phyloP scores from a whole-genome alignment of 129 eudicot genomes.

The Flaveria ramosissima region DNA sequence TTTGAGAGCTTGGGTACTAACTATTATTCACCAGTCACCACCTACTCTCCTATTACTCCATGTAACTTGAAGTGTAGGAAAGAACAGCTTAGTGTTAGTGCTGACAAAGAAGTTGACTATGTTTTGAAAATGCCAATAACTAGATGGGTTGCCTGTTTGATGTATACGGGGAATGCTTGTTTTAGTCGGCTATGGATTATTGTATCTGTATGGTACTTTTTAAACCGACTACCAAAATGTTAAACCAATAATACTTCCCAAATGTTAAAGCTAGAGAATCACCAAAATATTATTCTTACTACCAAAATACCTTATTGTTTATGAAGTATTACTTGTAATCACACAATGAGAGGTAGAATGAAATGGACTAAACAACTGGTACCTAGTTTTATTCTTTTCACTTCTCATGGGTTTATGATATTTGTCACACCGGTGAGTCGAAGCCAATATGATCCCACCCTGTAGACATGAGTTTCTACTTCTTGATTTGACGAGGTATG shows the following conservation, averaged over 20 bases:
- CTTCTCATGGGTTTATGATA: slow-evolving; percentile 6
- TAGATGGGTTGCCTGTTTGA: slow-evolving; percentile 7
- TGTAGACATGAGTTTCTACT: slow-evolving; percentile 17
- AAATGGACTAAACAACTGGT: background rate
- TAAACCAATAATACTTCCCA: background rate
- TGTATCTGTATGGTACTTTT: background rate
- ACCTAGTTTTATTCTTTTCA: background rate
- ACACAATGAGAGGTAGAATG: slow-evolving; percentile 2
- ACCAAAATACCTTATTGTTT: background rate
- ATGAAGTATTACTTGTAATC: background rate
- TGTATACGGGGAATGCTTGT: slow-evolving; percentile 11
- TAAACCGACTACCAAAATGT: background rate
- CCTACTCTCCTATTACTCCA: background rate
- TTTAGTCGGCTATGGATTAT: slow-evolving; percentile 1
- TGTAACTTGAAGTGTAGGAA: slow-evolving; percentile 11
- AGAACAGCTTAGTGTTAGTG: slow-evolving; percentile 1
- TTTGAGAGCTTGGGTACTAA: slow-evolving; percentile 10
- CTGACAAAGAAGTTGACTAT: background rate
- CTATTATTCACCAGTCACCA: background rate
- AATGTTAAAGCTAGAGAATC: background rate
- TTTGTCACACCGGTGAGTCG: slow-evolving; percentile 12
- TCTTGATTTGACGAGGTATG: slow-evolving; percentile 32
- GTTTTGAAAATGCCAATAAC: slow-evolving; percentile 26
- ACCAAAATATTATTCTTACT: background rate
- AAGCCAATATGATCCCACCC: slow-evolving; percentile 16